A percentile compares a stretch with the other conserved stretches of the same genome.
Evolutionary conservation across 164 flowering plant species (phyloP).

Genomic region (Aristolochia californica): DNA sequence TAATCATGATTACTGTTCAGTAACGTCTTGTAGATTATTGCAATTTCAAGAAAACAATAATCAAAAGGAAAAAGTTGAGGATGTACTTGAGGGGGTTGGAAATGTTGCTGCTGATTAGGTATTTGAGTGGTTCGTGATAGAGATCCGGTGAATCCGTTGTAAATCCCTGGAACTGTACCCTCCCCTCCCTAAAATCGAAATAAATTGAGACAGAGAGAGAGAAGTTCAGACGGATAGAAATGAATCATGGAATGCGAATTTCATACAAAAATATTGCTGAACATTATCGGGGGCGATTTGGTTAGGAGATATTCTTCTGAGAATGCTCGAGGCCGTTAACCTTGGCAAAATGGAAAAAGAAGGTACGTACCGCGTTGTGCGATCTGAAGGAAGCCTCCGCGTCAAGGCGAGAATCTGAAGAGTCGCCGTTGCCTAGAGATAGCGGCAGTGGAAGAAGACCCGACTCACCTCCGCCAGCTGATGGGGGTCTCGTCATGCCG

Average conservation of each 20-base stretch:
- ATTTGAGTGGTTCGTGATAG: conserved; percentile 28
- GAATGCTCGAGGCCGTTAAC: background rate
- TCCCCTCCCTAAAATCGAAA: conserved; percentile 32
- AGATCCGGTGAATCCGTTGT: conserved; percentile 52
- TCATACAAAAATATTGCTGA: too few species aligned
- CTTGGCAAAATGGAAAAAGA: background rate
- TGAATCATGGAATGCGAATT: too few species aligned
- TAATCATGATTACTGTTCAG: too few species aligned
- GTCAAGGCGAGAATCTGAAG: conserved; percentile 12
- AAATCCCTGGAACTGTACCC: conserved; percentile 43
- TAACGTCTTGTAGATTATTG: too few species aligned
- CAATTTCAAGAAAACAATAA: too few species aligned
- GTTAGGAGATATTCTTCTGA: too few species aligned
- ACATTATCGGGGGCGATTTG: too few species aligned
- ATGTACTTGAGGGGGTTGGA: conserved; percentile 40
- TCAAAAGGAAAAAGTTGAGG: too few species aligned
- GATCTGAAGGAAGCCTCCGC: conserved; percentile 34
- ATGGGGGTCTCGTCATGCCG: conserved; percentile 14
- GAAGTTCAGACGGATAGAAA: background rate
- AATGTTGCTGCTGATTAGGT: conserved; percentile 37
- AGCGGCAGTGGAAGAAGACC: conserved; percentile 28
- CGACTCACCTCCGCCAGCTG: conserved; percentile 15
- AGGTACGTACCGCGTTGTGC: conserved; percentile 17
- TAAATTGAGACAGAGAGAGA: background rate
- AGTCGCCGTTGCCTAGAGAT: conserved; percentile 17